phyloP scores from a whole-genome alignment of 805 yeast species.

The Myxozyma kluyveri region DNA sequence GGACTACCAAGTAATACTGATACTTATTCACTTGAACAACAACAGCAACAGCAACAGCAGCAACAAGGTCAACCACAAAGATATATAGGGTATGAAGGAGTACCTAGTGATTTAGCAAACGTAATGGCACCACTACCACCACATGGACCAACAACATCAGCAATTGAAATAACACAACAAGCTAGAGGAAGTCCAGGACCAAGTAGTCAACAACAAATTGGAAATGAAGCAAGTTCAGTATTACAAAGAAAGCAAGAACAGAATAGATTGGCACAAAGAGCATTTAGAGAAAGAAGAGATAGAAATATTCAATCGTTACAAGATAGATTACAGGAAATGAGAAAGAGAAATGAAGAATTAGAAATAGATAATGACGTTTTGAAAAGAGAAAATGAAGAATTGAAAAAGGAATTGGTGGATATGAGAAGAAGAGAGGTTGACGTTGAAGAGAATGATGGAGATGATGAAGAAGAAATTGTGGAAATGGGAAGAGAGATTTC shows the following conservation, averaged over 20 bases:
- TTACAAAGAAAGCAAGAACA: conserved; percentile 44
- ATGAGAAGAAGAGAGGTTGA: no score
- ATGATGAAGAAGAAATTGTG: no score
- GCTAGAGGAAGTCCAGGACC: no score
- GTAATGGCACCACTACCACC: no score
- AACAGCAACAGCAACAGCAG: conserved; percentile 1
- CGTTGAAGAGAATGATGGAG: no score
- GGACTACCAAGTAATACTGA: no score
- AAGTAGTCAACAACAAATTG: neutral
- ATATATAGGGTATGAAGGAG: no score
- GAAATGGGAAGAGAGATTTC: no score
- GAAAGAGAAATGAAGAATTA: neutral
- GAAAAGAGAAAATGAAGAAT: conserved; percentile 15
- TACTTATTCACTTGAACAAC: neutral
- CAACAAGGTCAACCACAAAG: neutral
- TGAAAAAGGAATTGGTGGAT: no score
- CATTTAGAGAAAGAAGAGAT: conserved; percentile 26
- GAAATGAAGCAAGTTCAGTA: neutral
- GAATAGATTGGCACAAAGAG: conserved; percentile 26
- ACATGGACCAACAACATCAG: no score
- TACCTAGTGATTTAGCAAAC: no score
- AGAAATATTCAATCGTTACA: conserved; percentile 18
- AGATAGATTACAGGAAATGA: conserved; percentile 7
- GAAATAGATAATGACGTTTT: conserved; percentile 10
- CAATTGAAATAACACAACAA: no score